A percentile compares a stretch with the other conserved stretches of the same genome.
phyloP scores from a whole-genome alignment of 1,284 basidiomycete genomes.

The Polyporus tsugae region DNA sequence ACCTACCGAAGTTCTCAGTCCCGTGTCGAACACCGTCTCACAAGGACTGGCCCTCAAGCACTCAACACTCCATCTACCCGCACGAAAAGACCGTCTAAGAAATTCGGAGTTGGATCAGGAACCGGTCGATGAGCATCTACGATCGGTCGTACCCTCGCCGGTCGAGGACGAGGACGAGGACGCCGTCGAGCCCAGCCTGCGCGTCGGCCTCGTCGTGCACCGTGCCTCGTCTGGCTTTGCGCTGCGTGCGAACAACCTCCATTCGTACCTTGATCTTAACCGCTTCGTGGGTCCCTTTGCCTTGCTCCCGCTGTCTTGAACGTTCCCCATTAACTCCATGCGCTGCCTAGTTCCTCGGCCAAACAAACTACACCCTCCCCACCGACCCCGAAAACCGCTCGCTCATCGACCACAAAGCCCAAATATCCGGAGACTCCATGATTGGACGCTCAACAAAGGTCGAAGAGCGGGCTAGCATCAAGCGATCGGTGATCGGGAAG shows the following conservation, averaged over 20 bases:
- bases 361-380: conserved; percentile 61
- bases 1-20: conserved; percentile 49
- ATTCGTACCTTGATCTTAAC: conserved; percentile 86
- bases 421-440: conserved; percentile 88
- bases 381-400: conserved; percentile 67
- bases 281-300: conserved; percentile 63
- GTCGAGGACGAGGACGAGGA: conserved; percentile 50
- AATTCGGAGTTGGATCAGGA: conserved; percentile 17
- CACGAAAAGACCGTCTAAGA: conserved; percentile 20
- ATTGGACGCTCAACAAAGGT: conserved; percentile 85
- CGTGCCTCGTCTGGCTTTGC: conserved; percentile 65
- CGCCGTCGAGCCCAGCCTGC: conserved; percentile 53
- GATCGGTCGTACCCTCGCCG: conserved; percentile 53
- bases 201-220: conserved; percentile 70
- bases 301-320: background rate
- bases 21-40: conserved; percentile 49
- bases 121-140: conserved; percentile 30
- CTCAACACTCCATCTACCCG: conserved; percentile 55
- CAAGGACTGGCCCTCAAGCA: conserved; percentile 62
- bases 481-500: conserved; percentile 88
- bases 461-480: conserved; percentile 87
- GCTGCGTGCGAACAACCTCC: conserved; percentile 85
- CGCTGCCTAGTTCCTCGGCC: conserved; percentile 55
- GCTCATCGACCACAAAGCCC: conserved; percentile 80
- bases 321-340: conserved; percentile 9